These are phyloP conservation scores for Lentinula aciculospora DNA, from an alignment of 768 basidiomycete genomes.

Conservation along the genomic window DNA sequence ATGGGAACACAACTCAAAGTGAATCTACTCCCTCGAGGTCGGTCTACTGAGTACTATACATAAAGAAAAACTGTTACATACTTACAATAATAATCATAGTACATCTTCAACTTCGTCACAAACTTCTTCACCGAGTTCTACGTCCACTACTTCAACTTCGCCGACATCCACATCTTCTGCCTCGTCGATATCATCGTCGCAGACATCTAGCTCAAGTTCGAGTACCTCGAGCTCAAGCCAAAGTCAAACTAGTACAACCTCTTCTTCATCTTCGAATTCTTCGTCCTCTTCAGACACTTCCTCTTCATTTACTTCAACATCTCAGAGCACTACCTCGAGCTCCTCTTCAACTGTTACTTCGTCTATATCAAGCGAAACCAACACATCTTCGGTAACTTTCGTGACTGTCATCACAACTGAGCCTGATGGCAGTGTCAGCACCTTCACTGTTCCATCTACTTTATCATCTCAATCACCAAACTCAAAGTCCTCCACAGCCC, in stretches of 20 bases:
- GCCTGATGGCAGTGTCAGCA: background rate
- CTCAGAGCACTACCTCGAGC: background rate
- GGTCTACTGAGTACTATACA: background rate
- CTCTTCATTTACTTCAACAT: background rate
- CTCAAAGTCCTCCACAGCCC: slow-evolving; percentile 10
- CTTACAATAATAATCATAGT: background rate
- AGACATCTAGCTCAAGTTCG: slow-evolving; percentile 11
- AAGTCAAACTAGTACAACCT: background rate
- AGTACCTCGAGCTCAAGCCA: background rate
- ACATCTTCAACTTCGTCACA: slow-evolving; percentile 15
- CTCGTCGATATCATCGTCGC: slow-evolving; percentile 10
- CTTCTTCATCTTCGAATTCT: background rate
- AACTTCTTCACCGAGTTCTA: slow-evolving; percentile 8
- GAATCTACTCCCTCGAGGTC: background rate
- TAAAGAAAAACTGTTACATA: background rate
- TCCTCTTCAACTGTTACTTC: background rate
- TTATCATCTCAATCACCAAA: slow-evolving; percentile 11
- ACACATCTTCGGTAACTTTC: background rate
- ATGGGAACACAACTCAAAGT: background rate
- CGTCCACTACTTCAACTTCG: slow-evolving; percentile 14
- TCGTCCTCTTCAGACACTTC: background rate
- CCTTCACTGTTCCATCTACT: slow-evolving; percentile 3
- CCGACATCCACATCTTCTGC: background rate
- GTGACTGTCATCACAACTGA: background rate
- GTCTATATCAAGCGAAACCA: background rate